Percentiles rank a stretch among this genome's conserved stretches.
These are phyloP conservation scores for Vicia sativa DNA, from an alignment of 306 rosid genomes.

Conservation along the genomic window DNA sequence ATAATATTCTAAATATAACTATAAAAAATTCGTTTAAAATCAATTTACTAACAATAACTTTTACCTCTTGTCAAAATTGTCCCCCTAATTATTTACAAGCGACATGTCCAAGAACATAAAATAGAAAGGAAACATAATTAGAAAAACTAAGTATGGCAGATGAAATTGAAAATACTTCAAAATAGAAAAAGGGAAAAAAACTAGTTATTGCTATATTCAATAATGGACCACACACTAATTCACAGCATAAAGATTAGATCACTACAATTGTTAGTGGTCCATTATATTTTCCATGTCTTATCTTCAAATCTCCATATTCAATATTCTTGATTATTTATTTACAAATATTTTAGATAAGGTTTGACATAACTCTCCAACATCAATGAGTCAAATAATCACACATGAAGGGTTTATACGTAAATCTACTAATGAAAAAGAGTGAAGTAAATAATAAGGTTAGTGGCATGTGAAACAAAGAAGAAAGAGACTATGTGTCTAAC, in stretches of 20 bases:
- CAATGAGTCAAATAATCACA: background rate
- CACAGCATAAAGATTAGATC: conserved; percentile 61
- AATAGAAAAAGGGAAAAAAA: conserved; percentile 36
- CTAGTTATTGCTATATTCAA: conserved; percentile 41
- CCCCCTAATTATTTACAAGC: background rate
- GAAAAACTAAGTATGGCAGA: background rate
- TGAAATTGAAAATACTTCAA: background rate
- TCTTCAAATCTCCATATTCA: conserved; percentile 46
- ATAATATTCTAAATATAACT: too few relatives aligned
- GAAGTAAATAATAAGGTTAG: conserved; percentile 2
- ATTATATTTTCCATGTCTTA: conserved; percentile 38
- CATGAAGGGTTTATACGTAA: background rate
- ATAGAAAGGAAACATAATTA: background rate
- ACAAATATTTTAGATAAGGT: conserved; percentile 15
- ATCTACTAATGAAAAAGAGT: background rate
- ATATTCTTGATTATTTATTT: conserved; percentile 41
- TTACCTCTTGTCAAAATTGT: too few relatives aligned
- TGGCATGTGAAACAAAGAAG: conserved; percentile 40
- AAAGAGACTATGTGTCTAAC: conserved; percentile 47
- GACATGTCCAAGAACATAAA: background rate
- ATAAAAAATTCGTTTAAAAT: too few relatives aligned
- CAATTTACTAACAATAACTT: too few relatives aligned
- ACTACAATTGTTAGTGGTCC: conserved; percentile 65
- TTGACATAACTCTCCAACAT: background rate
- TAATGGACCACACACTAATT: conserved; percentile 71